Conservation (phyloP, 441 rosid species). For the Erysimum cheiri region DNA sequence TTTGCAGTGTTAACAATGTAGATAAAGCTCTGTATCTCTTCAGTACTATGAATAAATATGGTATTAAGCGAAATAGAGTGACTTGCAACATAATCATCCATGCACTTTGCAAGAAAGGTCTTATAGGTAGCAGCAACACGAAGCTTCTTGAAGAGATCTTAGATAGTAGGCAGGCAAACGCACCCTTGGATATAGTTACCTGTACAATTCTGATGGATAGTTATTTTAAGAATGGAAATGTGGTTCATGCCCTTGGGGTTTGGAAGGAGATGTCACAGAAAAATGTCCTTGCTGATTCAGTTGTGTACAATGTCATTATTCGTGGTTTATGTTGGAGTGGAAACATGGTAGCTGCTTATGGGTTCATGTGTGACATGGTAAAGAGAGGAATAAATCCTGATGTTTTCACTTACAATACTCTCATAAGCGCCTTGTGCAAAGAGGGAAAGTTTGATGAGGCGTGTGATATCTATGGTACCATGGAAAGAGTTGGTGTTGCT, state of each 20-base stretch:
- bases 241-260: constrained; percentile 50
- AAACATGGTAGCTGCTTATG: constrained; percentile 53
- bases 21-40: constrained; percentile 63
- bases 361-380: constrained; percentile 60
- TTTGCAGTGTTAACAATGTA: constrained; percentile 53
- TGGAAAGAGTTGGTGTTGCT: constrained; percentile 59
- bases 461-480: constrained; percentile 49
- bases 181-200: constrained; percentile 50
- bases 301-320: constrained; percentile 68
- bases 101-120: constrained; percentile 68
- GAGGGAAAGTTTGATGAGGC: constrained; percentile 64
- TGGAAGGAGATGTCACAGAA: constrained; percentile 56
- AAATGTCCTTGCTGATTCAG: constrained; percentile 48
- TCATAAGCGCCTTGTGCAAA: constrained; percentile 63
- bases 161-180: constrained; percentile 44
- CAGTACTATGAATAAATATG: constrained; percentile 53
- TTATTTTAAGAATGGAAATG: constrained; percentile 62
- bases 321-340: constrained; percentile 57
- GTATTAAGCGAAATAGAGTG: constrained; percentile 62
- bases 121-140: constrained; percentile 48
- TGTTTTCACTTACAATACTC: constrained; percentile 64
- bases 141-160: constrained; percentile 56
- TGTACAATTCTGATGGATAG: constrained; percentile 73
- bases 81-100: constrained; percentile 67
- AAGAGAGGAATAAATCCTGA: constrained; percentile 69